Conservation (phyloP, 139 green algal genomes). For the Picochlorum sp. region DNA sequence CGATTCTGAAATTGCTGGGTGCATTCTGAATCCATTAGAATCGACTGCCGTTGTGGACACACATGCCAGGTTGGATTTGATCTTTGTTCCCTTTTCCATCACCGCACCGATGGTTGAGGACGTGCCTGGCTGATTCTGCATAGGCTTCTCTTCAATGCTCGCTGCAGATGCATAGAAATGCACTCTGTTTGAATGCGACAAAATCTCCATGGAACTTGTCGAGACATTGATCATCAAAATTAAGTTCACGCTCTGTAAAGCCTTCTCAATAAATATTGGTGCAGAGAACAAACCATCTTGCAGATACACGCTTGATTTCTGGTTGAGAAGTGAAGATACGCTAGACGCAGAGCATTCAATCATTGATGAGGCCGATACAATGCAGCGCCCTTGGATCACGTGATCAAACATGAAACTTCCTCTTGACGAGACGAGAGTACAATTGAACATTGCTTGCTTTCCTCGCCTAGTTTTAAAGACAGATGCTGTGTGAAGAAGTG, state of each 20-base stretch:
- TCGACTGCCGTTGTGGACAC: slow-evolving; percentile 3
- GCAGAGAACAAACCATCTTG: slow-evolving; percentile 17
- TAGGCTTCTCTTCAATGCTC: not conserved
- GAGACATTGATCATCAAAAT: not conserved
- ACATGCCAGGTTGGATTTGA: slow-evolving; percentile 7
- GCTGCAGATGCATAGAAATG: slow-evolving; percentile 3
- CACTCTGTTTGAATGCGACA: too few species aligned
- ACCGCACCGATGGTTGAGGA: too few species aligned
- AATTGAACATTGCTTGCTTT: slow-evolving; percentile 20
- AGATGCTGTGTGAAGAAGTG: slow-evolving; percentile 23
- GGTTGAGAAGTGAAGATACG: slow-evolving; percentile 11
- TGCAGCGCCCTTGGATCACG: slow-evolving; percentile 30
- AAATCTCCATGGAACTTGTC: not conserved
- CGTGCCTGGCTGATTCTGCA: not conserved
- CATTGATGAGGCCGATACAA: slow-evolving; percentile 61
- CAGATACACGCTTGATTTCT: not conserved
- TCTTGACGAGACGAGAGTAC: slow-evolving; percentile 18
- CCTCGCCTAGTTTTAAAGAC: not conserved
- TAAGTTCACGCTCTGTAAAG: not conserved
- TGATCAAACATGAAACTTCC: slow-evolving; percentile 66
- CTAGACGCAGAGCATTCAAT: slow-evolving; percentile 44
- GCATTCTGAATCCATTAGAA: slow-evolving; percentile 10
- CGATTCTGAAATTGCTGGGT: slow-evolving; percentile 32
- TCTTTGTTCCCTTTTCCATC: not conserved
- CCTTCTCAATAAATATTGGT: slow-evolving; percentile 10